A percentile compares a stretch with the other conserved stretches of the same genome.
Conservation (phyloP, 108 stramenopile genomes). For the Conticribra weissflogii region DNA sequence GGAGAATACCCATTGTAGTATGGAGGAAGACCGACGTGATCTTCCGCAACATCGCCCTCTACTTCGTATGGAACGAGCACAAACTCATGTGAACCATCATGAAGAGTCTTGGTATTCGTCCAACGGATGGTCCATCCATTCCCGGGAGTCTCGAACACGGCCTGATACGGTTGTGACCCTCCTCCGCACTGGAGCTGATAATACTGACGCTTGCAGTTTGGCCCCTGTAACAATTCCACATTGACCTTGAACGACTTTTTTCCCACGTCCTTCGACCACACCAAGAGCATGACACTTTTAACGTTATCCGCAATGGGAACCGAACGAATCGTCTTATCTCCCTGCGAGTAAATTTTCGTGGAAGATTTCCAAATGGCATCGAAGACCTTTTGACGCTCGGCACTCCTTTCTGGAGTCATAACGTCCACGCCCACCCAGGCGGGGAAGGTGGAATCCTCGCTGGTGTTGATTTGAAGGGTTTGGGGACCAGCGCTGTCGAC, state of each 20-base stretch:
- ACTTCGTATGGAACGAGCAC: slow-evolving; percentile 62
- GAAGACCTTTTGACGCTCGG: slow-evolving; percentile 58
- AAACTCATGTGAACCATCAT: slow-evolving; percentile 60
- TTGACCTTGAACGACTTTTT: slow-evolving; percentile 70
- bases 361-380: slow-evolving; percentile 57
- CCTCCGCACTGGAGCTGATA: slow-evolving; percentile 66
- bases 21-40: slow-evolving; percentile 10
- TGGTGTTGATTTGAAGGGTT: slow-evolving; percentile 58
- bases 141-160: slow-evolving; percentile 61
- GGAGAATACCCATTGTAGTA: slow-evolving; percentile 33
- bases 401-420: slow-evolving; percentile 56
- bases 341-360: slow-evolving; percentile 45
- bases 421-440: slow-evolving; percentile 62
- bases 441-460: slow-evolving; percentile 62
- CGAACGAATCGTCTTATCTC: slow-evolving; percentile 62
- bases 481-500: slow-evolving; percentile 53
- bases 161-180: slow-evolving; percentile 67
- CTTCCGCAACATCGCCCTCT: slow-evolving; percentile 23
- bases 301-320: slow-evolving; percentile 66
- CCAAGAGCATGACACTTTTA: slow-evolving; percentile 65
- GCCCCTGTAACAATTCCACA: slow-evolving; percentile 67
- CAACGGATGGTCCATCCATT: slow-evolving; percentile 58
- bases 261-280: slow-evolving; percentile 63
- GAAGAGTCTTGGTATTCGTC: slow-evolving; percentile 62
- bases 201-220: slow-evolving; percentile 56